phyloP scores from a whole-genome alignment of 2,329 filamentous ascomycete species.

The Didymella pinodella region DNA sequence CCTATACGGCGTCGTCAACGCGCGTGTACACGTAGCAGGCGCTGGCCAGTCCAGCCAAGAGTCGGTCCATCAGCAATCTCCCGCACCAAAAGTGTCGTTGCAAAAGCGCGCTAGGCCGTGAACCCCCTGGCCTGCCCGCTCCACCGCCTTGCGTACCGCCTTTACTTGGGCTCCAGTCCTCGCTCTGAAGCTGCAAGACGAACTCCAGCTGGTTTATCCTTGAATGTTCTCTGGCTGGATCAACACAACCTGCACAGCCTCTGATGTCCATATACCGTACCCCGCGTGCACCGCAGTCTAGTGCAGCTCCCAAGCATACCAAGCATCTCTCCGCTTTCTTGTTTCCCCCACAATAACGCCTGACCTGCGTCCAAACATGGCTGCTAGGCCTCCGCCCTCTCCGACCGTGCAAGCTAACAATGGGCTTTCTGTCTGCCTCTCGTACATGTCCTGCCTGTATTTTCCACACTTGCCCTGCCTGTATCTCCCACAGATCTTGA shows the following conservation, averaged over 20 bases:
- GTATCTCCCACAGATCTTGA: no score
- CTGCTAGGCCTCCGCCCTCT: background rate
- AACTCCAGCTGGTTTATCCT: background rate
- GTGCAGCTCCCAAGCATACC: background rate
- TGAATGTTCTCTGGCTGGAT: no score
- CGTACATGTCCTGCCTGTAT: no score
- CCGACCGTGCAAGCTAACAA: background rate
- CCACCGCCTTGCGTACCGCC: constrained; percentile 26
- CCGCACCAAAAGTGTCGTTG: background rate
- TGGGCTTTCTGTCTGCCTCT: no score
- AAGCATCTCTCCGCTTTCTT: background rate
- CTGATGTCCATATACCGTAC: background rate
- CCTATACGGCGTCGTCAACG: constrained; percentile 13
- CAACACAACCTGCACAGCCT: background rate
- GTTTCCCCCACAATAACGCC: background rate
- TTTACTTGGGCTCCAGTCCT: background rate
- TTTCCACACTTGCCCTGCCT: no score
- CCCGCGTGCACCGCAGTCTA: background rate
- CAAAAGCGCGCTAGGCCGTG: background rate
- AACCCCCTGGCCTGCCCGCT: constrained; percentile 8
- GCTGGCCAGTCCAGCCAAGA: constrained; percentile 17
- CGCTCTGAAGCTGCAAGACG: background rate
- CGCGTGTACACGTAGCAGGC: constrained; percentile 19
- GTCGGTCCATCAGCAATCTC: background rate
- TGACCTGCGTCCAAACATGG: background rate